phyloP scores from a whole-genome alignment of 2,329 filamentous ascomycete species.

The Botrytis pseudocinerea region DNA sequence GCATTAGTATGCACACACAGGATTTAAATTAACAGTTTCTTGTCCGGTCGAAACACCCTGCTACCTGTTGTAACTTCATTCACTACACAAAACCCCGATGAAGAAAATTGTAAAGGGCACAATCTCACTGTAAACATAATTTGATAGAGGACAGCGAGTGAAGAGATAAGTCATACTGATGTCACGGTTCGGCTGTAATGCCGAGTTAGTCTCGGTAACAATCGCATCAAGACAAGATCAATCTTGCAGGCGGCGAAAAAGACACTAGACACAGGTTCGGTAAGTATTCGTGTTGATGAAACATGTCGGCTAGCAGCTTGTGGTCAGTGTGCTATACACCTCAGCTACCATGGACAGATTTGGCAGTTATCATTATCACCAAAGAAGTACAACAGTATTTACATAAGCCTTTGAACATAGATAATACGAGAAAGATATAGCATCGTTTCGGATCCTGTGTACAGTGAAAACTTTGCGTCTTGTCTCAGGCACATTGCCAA shows the following conservation, averaged over 20 bases:
- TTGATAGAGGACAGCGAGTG: not conserved
- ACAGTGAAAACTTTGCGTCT: not conserved
- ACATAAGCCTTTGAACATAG: not conserved
- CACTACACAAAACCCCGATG: not conserved
- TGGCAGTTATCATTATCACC: not conserved
- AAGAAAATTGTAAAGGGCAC: not conserved
- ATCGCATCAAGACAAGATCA: not conserved
- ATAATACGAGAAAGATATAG: not conserved
- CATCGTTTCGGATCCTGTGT: not conserved
- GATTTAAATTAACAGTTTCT: conserved; percentile 1
- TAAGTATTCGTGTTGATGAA: conserved; percentile 7
- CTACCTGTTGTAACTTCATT: not conserved
- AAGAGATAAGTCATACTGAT: not conserved
- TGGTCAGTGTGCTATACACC: not conserved
- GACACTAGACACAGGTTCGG: conserved; percentile 1
- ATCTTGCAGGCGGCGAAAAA: not conserved
- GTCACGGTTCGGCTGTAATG: not conserved
- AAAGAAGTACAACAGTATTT: not conserved
- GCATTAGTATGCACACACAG: not conserved
- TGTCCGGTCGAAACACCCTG: not conserved
- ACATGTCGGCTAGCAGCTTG: not conserved
- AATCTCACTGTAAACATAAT: not conserved
- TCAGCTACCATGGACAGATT: not conserved
- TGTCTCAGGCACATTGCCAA: not conserved
- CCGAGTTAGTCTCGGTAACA: not conserved